phyloP scores from a whole-genome alignment of 148 eudicot species.

The Chenopodium formosanum region DNA sequence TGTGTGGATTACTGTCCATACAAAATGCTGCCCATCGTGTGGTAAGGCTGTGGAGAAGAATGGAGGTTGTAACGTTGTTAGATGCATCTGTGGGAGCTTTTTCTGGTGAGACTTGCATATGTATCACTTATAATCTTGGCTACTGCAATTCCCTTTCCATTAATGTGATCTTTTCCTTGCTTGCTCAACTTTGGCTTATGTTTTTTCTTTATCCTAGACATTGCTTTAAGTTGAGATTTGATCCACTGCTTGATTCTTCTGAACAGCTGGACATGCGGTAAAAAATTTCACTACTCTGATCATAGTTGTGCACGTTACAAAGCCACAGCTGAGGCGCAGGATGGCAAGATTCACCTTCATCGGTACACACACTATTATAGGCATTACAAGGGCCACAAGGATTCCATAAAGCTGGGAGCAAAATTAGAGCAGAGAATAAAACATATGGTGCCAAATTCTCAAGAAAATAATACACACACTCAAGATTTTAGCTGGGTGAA shows the following conservation, averaged over 20 bases:
- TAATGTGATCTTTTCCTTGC: no score
- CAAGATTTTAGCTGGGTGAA: slow-evolving; percentile 66
- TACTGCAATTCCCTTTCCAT: not conserved
- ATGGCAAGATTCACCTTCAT: no score
- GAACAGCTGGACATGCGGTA: no score
- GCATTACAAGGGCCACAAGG: slow-evolving; percentile 20
- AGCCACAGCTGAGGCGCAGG: no score
- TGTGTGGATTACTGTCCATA: slow-evolving; percentile 60
- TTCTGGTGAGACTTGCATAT: slow-evolving; percentile 47
- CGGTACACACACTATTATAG: no score
- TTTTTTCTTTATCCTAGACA: no score
- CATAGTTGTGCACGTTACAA: no score
- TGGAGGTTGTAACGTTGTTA: slow-evolving; percentile 73
- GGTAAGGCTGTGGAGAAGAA: slow-evolving; percentile 73
- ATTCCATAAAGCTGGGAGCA: slow-evolving; percentile 64
- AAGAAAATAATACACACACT: slow-evolving; percentile 40
- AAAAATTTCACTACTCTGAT: no score
- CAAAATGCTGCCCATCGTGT: slow-evolving; percentile 73
- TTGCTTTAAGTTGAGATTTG: no score
- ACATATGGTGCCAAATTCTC: not conserved
- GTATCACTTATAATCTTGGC: not conserved
- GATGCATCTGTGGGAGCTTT: slow-evolving; percentile 64
- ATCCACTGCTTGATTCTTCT: no score
- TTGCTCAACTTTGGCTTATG: no score
- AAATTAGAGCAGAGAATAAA: slow-evolving; percentile 42